A percentile compares a stretch with the other conserved stretches of the same genome.
Conservation (phyloP, 176 grass and related monocot genomes). For the Tillandsia leiboldiana region DNA sequence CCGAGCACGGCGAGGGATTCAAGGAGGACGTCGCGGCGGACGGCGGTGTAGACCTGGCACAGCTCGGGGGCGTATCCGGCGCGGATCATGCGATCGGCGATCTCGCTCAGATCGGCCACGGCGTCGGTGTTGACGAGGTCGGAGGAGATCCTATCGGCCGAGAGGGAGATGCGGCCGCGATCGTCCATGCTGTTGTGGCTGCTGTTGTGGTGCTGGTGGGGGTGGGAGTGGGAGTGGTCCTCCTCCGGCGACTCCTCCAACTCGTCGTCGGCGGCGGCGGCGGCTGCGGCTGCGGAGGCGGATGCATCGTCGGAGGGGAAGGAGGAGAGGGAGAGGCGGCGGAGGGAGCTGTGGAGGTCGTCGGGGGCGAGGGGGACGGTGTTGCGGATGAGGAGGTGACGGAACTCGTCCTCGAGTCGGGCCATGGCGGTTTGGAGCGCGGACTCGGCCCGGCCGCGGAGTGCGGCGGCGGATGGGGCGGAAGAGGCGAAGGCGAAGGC, state of each 20-base stretch:
- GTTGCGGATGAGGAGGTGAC: constrained; percentile 52
- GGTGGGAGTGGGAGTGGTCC: constrained; percentile 32
- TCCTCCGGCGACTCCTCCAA: constrained; percentile 35
- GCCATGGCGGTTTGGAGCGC: constrained; percentile 67
- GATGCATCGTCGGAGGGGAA: not conserved
- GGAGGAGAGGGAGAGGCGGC: constrained; percentile 51
- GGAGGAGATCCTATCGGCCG: constrained; percentile 2
- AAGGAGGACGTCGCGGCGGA: not conserved
- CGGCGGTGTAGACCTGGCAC: not conserved
- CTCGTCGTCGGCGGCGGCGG: constrained; percentile 36
- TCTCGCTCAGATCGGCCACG: not conserved
- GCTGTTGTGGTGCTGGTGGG: not conserved
- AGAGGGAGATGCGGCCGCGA: not conserved
- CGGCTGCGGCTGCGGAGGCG: not conserved
- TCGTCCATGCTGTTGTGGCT: not conserved
- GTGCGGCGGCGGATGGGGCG: constrained; percentile 16
- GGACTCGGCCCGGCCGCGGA: constrained; percentile 29
- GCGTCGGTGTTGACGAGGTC: constrained; percentile 6
- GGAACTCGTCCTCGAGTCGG: constrained; percentile 82
- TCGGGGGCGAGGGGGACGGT: constrained; percentile 29
- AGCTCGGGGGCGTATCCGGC: not conserved
- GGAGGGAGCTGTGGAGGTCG: constrained; percentile 47
- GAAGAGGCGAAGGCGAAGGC: constrained; percentile 2
- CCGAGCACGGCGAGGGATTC: constrained; percentile 2
- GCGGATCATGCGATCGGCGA: constrained; percentile 3